These are phyloP conservation scores for Mucor lusitanicus DNA, from an alignment of 371 early-diverging fungal species.

Conservation along the genomic window DNA sequence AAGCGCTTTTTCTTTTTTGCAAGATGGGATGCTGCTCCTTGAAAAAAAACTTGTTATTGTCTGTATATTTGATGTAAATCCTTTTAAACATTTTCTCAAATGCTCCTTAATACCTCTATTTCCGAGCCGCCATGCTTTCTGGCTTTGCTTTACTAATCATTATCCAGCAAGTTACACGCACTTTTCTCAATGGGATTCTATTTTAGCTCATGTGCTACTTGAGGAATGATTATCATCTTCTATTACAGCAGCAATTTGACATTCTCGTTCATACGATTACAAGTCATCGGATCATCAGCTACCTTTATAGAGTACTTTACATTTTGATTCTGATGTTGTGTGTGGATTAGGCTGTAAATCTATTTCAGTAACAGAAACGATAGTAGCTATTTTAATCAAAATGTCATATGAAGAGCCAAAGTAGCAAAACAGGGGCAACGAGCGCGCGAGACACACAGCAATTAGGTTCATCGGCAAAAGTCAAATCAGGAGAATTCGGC, in stretches of 20 bases:
- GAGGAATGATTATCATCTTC: not conserved
- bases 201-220: conserved; percentile 2
- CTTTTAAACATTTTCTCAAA: not conserved
- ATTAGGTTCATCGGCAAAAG: not conserved
- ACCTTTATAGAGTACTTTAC: too few species aligned
- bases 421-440: not conserved
- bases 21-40: not conserved
- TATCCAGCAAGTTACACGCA: not conserved
- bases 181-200: conserved; percentile 4
- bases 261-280: not conserved
- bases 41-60: not conserved
- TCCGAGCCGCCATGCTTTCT: not conserved
- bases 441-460: not conserved
- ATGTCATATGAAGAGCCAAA: not conserved
- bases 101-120: not conserved
- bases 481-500: not conserved
- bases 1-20: not conserved
- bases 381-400: too few species aligned
- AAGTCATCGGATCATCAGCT: conserved; percentile 4
- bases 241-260: not conserved
- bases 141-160: not conserved
- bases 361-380: too few species aligned
- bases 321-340: not conserved
- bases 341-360: too few species aligned
- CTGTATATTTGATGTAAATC: not conserved